These are phyloP conservation scores for Viola odorata DNA, from an alignment of 345 rosid species.

Conservation along the genomic window DNA sequence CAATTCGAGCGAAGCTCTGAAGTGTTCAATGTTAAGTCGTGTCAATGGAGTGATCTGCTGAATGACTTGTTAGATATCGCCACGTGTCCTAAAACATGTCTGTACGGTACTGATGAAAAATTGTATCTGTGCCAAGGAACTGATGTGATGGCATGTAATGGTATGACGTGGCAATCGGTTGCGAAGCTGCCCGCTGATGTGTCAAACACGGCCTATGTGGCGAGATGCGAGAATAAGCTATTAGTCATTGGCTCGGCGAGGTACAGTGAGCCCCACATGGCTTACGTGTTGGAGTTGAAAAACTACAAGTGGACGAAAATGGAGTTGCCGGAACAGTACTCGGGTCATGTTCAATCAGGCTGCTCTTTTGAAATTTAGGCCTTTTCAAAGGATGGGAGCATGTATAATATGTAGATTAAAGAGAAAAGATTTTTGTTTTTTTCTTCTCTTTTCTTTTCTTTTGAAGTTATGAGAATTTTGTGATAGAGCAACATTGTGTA, in stretches of 20 bases:
- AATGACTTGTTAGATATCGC: conserved; percentile 28
- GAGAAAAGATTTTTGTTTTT: too few species aligned
- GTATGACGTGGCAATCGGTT: conserved; percentile 38
- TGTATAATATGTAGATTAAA: too few species aligned
- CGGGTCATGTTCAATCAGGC: conserved; percentile 61
- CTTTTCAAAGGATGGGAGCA: too few species aligned
- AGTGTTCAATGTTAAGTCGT: conserved; percentile 32
- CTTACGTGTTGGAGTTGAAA: conserved; percentile 30
- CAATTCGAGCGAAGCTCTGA: conserved; percentile 44
- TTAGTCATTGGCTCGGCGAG: conserved; percentile 50
- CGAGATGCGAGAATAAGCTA: conserved; percentile 38
- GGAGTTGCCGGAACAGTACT: conserved; percentile 25
- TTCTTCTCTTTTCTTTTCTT: too few species aligned
- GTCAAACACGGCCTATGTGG: conserved; percentile 27
- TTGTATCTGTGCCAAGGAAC: conserved; percentile 42
- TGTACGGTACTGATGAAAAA: conserved; percentile 12
- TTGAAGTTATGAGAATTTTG: too few species aligned
- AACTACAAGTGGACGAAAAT: conserved; percentile 39
- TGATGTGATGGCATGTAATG: conserved; percentile 23
- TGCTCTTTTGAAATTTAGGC: conserved; percentile 50
- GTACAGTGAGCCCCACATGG: conserved; percentile 31
- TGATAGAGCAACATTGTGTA: too few species aligned
- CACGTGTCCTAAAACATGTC: conserved; percentile 36
- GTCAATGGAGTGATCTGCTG: conserved; percentile 39
- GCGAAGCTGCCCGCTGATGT: conserved; percentile 52